These are phyloP conservation scores for Lolium perenne DNA, from an alignment of 176 grass and related monocot genomes.

Conservation along the genomic window DNA sequence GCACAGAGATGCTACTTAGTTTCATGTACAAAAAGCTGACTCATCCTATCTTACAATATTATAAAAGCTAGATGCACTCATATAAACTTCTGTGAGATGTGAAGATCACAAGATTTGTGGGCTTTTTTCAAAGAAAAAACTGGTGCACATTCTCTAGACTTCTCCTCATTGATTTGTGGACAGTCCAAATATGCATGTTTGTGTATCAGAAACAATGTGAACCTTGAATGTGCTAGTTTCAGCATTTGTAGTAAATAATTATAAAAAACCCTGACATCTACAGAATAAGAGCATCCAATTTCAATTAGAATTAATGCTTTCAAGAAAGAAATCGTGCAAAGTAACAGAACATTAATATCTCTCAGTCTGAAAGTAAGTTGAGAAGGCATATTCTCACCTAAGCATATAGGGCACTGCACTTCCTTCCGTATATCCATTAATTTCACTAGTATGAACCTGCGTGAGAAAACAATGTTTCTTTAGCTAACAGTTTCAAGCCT, in stretches of 20 bases:
- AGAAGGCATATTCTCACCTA: constrained; percentile 51
- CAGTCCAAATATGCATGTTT: neutral
- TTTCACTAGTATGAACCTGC: constrained; percentile 66
- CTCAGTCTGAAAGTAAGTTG: constrained; percentile 33
- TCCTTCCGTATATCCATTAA: constrained; percentile 65
- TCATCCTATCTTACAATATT: constrained; percentile 21
- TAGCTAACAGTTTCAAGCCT: constrained; percentile 9
- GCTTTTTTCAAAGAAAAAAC: neutral
- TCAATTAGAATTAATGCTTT: constrained; percentile 16
- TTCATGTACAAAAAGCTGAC: constrained; percentile 27
- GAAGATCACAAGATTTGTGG: neutral
- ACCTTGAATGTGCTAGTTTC: constrained; percentile 29
- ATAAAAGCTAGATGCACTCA: constrained; percentile 7
- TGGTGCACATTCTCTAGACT: neutral
- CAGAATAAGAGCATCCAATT: constrained; percentile 13
- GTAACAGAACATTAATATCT: neutral
- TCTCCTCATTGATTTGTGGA: constrained; percentile 5
- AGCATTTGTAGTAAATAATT: constrained; percentile 18
- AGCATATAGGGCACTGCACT: constrained; percentile 81
- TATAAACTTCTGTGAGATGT: neutral
- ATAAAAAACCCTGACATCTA: constrained; percentile 8
- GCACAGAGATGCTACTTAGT: constrained; percentile 30
- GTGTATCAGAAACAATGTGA: neutral
- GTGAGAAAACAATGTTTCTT: constrained; percentile 16
- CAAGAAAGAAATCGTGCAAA: constrained; percentile 20